Evolutionary conservation across 2,329 filamentous ascomycete genomes (phyloP).

Genomic region (Acephala macrosclerotiorum): DNA sequence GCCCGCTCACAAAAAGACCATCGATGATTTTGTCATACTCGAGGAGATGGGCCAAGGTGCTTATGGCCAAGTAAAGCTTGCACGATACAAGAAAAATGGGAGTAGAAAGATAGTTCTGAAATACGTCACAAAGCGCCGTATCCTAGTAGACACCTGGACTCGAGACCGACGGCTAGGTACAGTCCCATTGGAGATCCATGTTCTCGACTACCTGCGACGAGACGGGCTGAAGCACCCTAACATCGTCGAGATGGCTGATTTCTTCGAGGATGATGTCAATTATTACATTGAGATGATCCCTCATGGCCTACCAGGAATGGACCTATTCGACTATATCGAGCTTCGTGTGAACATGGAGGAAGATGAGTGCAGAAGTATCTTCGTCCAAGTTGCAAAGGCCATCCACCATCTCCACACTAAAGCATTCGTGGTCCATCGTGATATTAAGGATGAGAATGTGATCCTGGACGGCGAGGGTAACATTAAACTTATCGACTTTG

Average conservation of each 20-base stretch:
- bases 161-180: slow-evolving; percentile 91
- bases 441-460: slow-evolving; percentile 99
- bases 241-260: slow-evolving; percentile 76
- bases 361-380: slow-evolving; percentile 91
- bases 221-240: slow-evolving; percentile 73
- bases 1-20: slow-evolving; percentile 75
- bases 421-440: slow-evolving; percentile 91
- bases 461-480: slow-evolving; percentile 93
- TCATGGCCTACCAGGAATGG: slow-evolving; percentile 95
- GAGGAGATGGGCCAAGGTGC: slow-evolving; percentile 99
- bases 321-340: slow-evolving; percentile 98
- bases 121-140: slow-evolving; percentile 95
- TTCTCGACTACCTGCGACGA: slow-evolving; percentile 87
- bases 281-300: slow-evolving; percentile 99
- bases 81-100: slow-evolving; percentile 78
- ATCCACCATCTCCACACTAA: slow-evolving; percentile 91
- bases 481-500: slow-evolving; percentile 98
- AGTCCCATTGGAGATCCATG: slow-evolving; percentile 95
- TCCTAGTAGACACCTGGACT: slow-evolving; percentile 98
- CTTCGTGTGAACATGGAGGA: slow-evolving; percentile 97
- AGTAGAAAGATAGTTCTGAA: slow-evolving; percentile 91
- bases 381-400: slow-evolving; percentile 89
- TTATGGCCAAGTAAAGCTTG: slow-evolving; percentile 96
- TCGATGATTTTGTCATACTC: slow-evolving; percentile 88
- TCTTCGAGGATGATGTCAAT: slow-evolving; percentile 83